phyloP scores from a whole-genome alignment of 1,284 basidiomycete species.

The Sporisorium graminicola region DNA sequence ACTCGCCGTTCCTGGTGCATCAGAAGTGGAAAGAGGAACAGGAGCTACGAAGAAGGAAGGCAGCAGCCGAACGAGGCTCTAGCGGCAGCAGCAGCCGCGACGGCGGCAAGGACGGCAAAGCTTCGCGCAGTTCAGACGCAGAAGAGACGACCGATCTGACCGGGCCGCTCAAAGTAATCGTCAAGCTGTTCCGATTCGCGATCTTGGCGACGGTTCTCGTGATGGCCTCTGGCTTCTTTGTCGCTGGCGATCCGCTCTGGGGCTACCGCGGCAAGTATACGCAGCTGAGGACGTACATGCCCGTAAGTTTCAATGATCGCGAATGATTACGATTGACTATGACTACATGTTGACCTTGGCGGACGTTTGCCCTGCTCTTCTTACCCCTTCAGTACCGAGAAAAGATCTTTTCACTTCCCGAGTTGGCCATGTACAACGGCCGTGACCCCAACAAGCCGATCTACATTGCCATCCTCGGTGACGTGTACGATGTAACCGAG shows the following conservation, averaged over 20 bases:
- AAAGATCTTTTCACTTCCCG: conserved; percentile 79
- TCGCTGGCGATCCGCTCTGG: conserved; percentile 64
- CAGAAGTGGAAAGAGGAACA: conserved; percentile 61
- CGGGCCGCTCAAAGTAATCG: conserved; percentile 14
- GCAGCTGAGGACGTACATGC: conserved; percentile 59
- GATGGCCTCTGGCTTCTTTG: conserved; percentile 45
- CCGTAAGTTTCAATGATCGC: conserved; percentile 43
- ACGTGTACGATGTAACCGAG: conserved; percentile 89
- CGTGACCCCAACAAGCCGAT: conserved; percentile 78
- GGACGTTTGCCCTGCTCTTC: background rate
- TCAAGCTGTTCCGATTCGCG: conserved; percentile 26
- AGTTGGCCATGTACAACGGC: conserved; percentile 83
- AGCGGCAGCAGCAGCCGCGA: conserved; percentile 8
- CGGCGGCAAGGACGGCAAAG: conserved; percentile 6
- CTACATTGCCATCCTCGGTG: conserved; percentile 82
- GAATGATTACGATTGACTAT: background rate
- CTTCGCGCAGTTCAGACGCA: conserved; percentile 1
- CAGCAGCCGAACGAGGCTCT: conserved; percentile 36
- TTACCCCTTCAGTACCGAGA: conserved; percentile 66
- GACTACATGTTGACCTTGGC: background rate
- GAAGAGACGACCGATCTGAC: conserved; percentile 34
- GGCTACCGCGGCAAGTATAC: conserved; percentile 67
- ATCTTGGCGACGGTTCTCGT: conserved; percentile 44
- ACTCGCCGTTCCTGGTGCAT: conserved; percentile 63
- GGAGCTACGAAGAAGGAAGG: conserved; percentile 47